Percentiles rank a stretch among this genome's conserved stretches.
Conservation (phyloP, 306 rosid species). For the Abrus pulchellus region DNA sequence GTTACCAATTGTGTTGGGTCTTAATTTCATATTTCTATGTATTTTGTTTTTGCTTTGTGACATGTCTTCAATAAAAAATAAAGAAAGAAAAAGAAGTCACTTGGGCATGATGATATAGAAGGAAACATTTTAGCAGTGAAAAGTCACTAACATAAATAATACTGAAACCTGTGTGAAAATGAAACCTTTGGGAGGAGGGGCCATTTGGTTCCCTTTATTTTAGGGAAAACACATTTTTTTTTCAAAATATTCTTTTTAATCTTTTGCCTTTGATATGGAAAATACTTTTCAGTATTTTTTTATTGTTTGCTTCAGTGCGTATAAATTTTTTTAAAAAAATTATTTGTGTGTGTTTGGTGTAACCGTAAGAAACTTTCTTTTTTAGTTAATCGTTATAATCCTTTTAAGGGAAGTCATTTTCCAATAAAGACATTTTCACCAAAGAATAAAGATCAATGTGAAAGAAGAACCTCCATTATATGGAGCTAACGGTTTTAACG, state of each 20-base stretch:
- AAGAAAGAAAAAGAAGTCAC: not conserved
- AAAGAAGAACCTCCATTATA: slow-evolving; percentile 5
- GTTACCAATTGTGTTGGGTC: too few species aligned
- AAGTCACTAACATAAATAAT: not conserved
- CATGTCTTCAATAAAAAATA: not conserved
- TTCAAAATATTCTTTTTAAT: not conserved
- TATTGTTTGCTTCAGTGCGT: not conserved
- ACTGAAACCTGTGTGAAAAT: not conserved
- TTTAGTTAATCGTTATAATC: not conserved
- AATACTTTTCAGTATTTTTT: not conserved
- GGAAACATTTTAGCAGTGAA: not conserved
- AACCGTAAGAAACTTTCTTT: not conserved
- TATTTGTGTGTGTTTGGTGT: slow-evolving; percentile 3
- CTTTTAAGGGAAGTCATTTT: slow-evolving; percentile 28
- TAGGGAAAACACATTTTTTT: not conserved
- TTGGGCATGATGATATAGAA: too few species aligned
- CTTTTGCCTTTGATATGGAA: not conserved
- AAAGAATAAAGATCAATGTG: not conserved
- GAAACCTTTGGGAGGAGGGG: not conserved
- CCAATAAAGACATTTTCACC: not conserved
- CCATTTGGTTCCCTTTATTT: not conserved
- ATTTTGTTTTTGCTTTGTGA: not conserved
- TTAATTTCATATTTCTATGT: not conserved
- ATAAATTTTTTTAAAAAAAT: not conserved
- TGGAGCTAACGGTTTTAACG: not conserved